Conservation (phyloP, 768 basidiomycete species). For the Clavaria fumosa region DNA sequence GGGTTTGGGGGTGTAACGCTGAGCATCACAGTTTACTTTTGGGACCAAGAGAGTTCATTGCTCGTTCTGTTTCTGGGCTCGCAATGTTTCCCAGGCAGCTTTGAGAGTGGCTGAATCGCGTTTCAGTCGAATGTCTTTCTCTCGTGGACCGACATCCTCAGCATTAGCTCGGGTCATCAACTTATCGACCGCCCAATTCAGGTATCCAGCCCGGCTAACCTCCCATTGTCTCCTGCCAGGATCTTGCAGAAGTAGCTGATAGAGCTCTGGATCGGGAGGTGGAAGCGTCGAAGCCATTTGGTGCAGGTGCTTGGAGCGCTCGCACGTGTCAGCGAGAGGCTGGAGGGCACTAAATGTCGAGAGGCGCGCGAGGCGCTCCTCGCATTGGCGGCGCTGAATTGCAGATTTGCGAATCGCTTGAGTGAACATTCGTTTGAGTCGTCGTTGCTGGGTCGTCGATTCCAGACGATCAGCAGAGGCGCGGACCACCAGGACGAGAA, state of each 20-base stretch:
- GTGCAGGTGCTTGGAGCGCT: constrained; percentile 23
- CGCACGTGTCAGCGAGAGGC: too few relatives aligned
- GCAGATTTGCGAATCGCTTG: constrained; percentile 35
- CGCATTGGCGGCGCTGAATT: constrained; percentile 30
- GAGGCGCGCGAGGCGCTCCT: constrained; percentile 27
- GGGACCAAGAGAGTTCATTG: too few relatives aligned
- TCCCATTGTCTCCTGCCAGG: constrained; percentile 71
- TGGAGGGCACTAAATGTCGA: constrained; percentile 28
- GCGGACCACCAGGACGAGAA: not conserved
- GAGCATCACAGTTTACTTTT: too few relatives aligned
- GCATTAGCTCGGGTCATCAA: constrained; percentile 24
- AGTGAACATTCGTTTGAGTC: constrained; percentile 39
- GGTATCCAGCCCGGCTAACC: constrained; percentile 54
- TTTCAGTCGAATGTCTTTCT: too few relatives aligned
- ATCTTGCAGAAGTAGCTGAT: constrained; percentile 26
- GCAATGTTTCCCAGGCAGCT: too few relatives aligned
- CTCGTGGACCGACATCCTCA: constrained; percentile 9
- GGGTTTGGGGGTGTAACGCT: too few relatives aligned
- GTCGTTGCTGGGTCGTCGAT: constrained; percentile 38
- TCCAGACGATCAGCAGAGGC: constrained; percentile 5
- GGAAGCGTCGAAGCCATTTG: constrained; percentile 34
- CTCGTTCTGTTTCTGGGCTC: too few relatives aligned
- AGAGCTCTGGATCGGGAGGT: constrained; percentile 23
- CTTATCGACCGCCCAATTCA: constrained; percentile 59
- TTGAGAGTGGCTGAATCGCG: too few relatives aligned